Evolutionary conservation across 1,139 yeast species (phyloP).

Genomic region (Diutina rugosa): DNA sequence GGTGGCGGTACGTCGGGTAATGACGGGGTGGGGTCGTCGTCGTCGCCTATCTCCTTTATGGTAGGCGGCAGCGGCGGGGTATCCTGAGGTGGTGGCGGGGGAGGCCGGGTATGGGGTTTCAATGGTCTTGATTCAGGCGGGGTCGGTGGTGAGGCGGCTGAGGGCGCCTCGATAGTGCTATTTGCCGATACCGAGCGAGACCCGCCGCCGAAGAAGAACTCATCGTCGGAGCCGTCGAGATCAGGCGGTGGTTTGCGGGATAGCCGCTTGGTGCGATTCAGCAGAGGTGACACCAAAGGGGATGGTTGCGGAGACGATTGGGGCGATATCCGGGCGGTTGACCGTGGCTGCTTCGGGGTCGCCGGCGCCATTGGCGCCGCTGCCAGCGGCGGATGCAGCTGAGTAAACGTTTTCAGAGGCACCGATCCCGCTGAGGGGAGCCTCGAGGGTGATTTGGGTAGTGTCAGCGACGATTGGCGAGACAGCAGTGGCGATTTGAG

Average conservation of each 20-base stretch:
- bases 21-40: background rate
- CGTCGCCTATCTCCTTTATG: background rate
- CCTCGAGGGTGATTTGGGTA: background rate
- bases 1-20: background rate
- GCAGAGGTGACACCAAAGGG: background rate
- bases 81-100: background rate
- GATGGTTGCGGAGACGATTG: background rate
- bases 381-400: background rate
- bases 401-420: background rate
- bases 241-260: background rate
- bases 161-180: too few relatives aligned
- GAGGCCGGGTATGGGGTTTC: background rate
- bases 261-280: background rate
- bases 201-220: background rate
- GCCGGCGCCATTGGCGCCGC: background rate
- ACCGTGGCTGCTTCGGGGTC: background rate
- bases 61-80: background rate
- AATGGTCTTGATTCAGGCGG: background rate
- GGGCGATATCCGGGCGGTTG: background rate
- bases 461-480: too few relatives aligned
- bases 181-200: too few relatives aligned
- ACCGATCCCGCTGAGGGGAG: background rate
- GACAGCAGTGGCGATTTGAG: background rate
- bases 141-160: too few relatives aligned
- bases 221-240: background rate